Evolutionary conservation across 2,329 filamentous ascomycete species (phyloP).

Genomic region (Coleophoma cylindrospora): DNA sequence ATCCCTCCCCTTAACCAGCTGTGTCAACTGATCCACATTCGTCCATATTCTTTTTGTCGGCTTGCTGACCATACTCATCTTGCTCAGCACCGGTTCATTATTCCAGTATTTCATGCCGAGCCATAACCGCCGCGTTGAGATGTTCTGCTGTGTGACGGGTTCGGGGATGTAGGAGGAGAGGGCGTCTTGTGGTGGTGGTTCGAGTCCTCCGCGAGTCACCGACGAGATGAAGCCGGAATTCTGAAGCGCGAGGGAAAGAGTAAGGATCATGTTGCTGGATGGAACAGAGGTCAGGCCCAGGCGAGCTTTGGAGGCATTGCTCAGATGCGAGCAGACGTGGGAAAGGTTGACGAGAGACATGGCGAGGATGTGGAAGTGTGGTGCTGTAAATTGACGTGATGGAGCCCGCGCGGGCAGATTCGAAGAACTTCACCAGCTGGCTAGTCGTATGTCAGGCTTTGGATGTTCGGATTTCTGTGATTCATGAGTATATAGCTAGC

Average conservation of each 20-base stretch:
- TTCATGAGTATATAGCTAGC: too few relatives aligned
- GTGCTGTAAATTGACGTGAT: not conserved
- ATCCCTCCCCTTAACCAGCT: constrained; percentile 53
- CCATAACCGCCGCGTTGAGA: constrained; percentile 61
- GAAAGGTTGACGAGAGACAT: constrained; percentile 72
- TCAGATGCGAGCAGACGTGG: constrained; percentile 67
- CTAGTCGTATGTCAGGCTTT: not conserved
- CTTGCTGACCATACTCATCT: constrained; percentile 61
- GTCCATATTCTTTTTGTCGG: constrained; percentile 63
- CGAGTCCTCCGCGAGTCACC: constrained; percentile 58
- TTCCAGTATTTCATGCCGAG: constrained; percentile 72
- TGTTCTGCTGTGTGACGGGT: constrained; percentile 51
- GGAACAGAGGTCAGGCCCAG: constrained; percentile 66
- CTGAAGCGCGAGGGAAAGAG: constrained; percentile 60
- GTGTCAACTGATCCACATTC: constrained; percentile 48
- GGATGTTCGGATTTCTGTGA: too few relatives aligned
- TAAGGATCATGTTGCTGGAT: constrained; percentile 61
- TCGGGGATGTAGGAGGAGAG: constrained; percentile 42
- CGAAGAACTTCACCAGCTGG: not conserved
- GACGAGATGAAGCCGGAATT: constrained; percentile 63
- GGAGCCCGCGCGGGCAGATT: constrained; percentile 19
- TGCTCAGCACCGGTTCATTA: constrained; percentile 61
- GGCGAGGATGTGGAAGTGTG: not conserved
- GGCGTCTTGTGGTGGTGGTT: constrained; percentile 45
- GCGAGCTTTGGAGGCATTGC: constrained; percentile 67